Base-by-base conservation (phyloP, 768 basidiomycete species). In the Pisolithus orientalis region DNA sequence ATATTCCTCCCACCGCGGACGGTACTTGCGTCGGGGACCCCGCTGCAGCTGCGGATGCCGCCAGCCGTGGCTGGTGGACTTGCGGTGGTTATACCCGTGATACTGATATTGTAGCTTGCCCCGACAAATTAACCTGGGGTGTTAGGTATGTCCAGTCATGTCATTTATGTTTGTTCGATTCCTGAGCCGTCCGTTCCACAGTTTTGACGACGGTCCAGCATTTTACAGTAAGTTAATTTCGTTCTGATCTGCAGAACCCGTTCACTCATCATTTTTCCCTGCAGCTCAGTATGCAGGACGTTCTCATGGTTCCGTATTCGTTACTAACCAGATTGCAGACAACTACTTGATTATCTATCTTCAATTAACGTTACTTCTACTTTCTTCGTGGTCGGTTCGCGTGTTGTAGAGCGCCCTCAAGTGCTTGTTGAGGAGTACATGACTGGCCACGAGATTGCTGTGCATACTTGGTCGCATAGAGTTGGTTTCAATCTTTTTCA, bases 391-490 rank as follows among this genome's bases (percentile, higher is more conserved):
- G 83, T 91, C 3, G 89, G 89, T 48, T 89, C 87, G 40, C 89
- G 94, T 53, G 85, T 87, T 51, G 77, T 94, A 55, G 87, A 90
- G 51, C 78, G 83, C 46, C 87, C 94, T 11, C 63, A 72, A 13
- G 79, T 93, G 53, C 75, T 97, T 16, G 70, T 88, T 47, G 82
- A 89, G 59, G 85, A 90, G 62, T 90, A 88, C 70, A 86, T 89
- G 85, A 51, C 70, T 25, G 86, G 87, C 42, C 83, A 90, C 63
- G 87, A 91, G 66, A 84, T 90, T 61, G 81, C 83, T 55, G 85
- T 92, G 2, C 90, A 93, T 70, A 94, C 92, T 10, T 97, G 94
- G 94, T 89, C 89, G 0, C 94, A 95, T 66, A 80, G 70, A 51
- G 85, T 81, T 52, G 16, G 74, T 62, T 1, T 38, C 11, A 47